These are phyloP conservation scores for Pichia sp. DNA, from an alignment of 1,139 yeast genomes.

Conservation along the genomic window DNA sequence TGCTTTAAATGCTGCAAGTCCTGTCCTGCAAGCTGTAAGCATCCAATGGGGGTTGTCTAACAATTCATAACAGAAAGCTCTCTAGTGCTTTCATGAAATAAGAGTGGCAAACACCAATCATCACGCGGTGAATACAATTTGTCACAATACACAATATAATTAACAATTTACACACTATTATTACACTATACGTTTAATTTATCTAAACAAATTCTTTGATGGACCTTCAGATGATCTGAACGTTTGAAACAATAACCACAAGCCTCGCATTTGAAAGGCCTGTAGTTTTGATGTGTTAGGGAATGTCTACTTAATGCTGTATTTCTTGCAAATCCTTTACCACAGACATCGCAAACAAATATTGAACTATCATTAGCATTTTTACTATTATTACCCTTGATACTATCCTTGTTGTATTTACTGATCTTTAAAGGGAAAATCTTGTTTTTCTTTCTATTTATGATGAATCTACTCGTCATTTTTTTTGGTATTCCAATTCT, in stretches of 20 bases:
- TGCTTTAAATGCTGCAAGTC: background rate
- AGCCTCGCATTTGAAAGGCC: slow-evolving; percentile 23
- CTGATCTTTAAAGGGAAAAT: background rate
- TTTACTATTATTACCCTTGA: background rate
- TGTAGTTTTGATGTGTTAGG: slow-evolving; percentile 21
- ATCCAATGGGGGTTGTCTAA: background rate
- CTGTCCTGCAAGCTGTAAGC: background rate
- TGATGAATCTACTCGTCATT: background rate
- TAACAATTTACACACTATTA: background rate
- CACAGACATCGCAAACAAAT: slow-evolving; percentile 19
- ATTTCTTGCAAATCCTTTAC: slow-evolving; percentile 21
- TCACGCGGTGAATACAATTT: slow-evolving; percentile 3
- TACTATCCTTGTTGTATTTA: background rate
- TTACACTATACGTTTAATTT: background rate
- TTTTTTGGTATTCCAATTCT: background rate
- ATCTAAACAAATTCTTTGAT: slow-evolving; percentile 18
- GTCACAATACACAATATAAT: background rate
- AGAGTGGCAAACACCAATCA: slow-evolving; percentile 1
- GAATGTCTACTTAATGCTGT: slow-evolving; percentile 24
- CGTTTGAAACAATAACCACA: slow-evolving; percentile 25
- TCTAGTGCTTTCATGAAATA: background rate
- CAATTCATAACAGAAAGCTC: background rate
- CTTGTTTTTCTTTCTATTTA: background rate
- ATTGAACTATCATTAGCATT: background rate
- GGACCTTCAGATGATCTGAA: slow-evolving; percentile 25